phyloP scores from a whole-genome alignment of 805 yeast species.

The Hanseniaspora vineae region DNA sequence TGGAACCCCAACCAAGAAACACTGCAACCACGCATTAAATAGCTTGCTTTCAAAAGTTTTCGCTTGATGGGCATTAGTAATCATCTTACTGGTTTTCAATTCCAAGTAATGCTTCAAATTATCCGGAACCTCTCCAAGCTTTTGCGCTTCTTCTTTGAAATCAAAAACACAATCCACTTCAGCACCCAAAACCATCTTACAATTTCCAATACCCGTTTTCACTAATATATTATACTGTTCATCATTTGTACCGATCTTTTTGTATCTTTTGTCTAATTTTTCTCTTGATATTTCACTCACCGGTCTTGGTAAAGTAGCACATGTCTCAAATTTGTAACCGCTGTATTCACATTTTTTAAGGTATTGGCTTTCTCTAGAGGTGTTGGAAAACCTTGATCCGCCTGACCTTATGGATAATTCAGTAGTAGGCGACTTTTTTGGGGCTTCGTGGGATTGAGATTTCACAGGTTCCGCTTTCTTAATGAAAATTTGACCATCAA shows the following conservation, averaged over 20 bases:
- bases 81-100: constrained; percentile 55
- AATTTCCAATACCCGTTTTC: constrained; percentile 68
- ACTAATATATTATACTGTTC: constrained; percentile 78
- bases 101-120: constrained; percentile 70
- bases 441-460: constrained; percentile 12
- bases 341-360: constrained; percentile 36
- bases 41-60: constrained; percentile 63
- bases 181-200: constrained; percentile 62
- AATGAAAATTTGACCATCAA: constrained; percentile 65
- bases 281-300: constrained; percentile 57
- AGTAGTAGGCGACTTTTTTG: constrained; percentile 20
- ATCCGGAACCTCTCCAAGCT: constrained; percentile 14
- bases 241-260: constrained; percentile 47
- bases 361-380: constrained; percentile 14
- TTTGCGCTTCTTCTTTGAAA: constrained; percentile 33
- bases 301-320: constrained; percentile 65
- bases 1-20: constrained; percentile 79
- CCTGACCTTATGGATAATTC: constrained; percentile 13
- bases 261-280: constrained; percentile 53
- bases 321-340: constrained; percentile 77
- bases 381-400: constrained; percentile 5
- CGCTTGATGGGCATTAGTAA: constrained; percentile 45
- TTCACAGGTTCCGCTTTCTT: constrained; percentile 24
- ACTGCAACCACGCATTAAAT: constrained; percentile 83
- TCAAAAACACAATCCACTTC: constrained; percentile 90